phyloP scores from a whole-genome alignment of 139 green algal genomes.

The Pycnococcus provasolii region DNA sequence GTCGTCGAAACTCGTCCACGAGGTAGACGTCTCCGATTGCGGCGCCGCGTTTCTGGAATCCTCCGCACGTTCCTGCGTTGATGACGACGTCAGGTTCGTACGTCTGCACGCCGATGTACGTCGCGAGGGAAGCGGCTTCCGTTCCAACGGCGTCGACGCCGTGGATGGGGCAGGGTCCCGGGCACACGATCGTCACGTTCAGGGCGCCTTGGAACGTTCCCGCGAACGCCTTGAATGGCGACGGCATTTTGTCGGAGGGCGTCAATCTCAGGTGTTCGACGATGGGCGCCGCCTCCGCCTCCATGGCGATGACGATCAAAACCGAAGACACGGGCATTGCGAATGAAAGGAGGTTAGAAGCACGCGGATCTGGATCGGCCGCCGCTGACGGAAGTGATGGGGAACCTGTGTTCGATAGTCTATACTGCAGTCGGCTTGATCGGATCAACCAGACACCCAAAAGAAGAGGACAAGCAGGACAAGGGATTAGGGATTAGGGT shows the following conservation, averaged over 20 bases:
- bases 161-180: slow-evolving; percentile 30
- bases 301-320: slow-evolving; percentile 54
- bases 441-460: no score
- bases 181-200: no score
- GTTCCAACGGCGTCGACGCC: slow-evolving; percentile 84
- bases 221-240: no score
- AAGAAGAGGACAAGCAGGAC: no score
- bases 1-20: slow-evolving; percentile 55
- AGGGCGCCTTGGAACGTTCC: no score
- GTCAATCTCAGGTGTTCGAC: slow-evolving; percentile 43
- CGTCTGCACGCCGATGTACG: slow-evolving; percentile 22
- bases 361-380: no score
- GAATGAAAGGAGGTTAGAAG: no score
- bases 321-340: slow-evolving; percentile 7
- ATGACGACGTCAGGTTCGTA: slow-evolving; percentile 89
- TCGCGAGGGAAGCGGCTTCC: slow-evolving; percentile 61
- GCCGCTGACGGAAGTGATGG: no score
- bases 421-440: no score
- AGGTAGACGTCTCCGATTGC: slow-evolving; percentile 87
- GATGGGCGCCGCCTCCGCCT: slow-evolving; percentile 70
- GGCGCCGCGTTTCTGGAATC: slow-evolving; percentile 68
- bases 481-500: no score
- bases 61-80: slow-evolving; percentile 79
- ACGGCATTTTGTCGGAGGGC: no score
- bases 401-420: no score